These are phyloP conservation scores for Mycena chlorophos DNA, from an alignment of 768 basidiomycete genomes.

Conservation along the genomic window DNA sequence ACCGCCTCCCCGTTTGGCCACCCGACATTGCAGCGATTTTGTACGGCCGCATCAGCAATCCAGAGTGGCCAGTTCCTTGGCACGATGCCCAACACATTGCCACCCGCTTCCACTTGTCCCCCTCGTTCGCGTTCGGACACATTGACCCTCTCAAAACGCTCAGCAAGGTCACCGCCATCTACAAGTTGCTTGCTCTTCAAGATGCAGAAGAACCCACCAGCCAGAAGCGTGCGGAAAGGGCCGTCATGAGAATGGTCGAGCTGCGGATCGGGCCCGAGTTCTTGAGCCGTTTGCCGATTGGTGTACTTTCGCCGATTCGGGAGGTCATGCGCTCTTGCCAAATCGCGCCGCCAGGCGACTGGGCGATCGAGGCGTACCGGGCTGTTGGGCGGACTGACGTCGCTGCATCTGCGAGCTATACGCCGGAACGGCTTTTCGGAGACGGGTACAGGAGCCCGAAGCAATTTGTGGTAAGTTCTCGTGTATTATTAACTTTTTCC, in stretches of 20 bases:
- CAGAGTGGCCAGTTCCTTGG: constrained; percentile 65
- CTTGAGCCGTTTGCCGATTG: constrained; percentile 61
- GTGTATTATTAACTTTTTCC: background rate
- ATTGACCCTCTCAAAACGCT: constrained; percentile 58
- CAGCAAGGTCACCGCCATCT: constrained; percentile 55
- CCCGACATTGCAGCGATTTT: constrained; percentile 74
- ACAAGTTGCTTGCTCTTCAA: constrained; percentile 50
- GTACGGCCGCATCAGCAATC: constrained; percentile 58
- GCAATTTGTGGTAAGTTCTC: constrained; percentile 53
- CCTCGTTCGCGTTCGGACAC: constrained; percentile 63
- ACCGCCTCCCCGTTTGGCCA: constrained; percentile 74
- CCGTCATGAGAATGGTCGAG: constrained; percentile 56
- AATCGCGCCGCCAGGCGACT: constrained; percentile 69
- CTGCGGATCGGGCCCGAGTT: constrained; percentile 47
- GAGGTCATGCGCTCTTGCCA: constrained; percentile 89
- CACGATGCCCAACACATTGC: constrained; percentile 51
- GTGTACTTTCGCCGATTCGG: constrained; percentile 73
- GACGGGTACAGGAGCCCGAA: constrained; percentile 59
- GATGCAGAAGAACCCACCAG: constrained; percentile 51
- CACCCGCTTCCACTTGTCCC: constrained; percentile 46
- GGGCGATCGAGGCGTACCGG: constrained; percentile 68
- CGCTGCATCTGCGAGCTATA: constrained; percentile 57
- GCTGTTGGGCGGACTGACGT: constrained; percentile 76
- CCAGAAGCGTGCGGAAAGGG: constrained; percentile 67
- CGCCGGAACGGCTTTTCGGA: constrained; percentile 44